These are phyloP conservation scores for Xylariaceae sp. DNA, from an alignment of 2,329 filamentous ascomycete species.

Conservation along the genomic window DNA sequence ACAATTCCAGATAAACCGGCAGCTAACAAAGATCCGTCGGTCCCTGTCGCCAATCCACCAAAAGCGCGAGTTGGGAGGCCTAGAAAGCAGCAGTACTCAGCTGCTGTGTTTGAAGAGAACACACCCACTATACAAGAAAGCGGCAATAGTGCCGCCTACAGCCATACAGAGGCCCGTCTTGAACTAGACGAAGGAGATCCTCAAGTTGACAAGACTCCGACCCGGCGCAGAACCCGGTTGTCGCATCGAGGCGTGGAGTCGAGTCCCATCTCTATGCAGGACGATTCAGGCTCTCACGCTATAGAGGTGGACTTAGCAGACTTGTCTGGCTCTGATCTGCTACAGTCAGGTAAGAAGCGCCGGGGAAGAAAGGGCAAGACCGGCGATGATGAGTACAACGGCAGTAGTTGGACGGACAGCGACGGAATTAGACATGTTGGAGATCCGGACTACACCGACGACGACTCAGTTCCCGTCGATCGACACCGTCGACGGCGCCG, in stretches of 20 bases:
- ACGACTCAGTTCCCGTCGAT: slow-evolving; percentile 23
- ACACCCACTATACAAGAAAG: slow-evolving; percentile 11
- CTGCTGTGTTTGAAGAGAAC: not conserved
- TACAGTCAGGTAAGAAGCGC: slow-evolving; percentile 14
- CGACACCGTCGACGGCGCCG: slow-evolving; percentile 25
- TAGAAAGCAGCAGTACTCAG: slow-evolving; percentile 15
- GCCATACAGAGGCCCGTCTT: slow-evolving; percentile 29
- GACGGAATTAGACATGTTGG: slow-evolving; percentile 23
- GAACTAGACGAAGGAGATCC: slow-evolving; percentile 26
- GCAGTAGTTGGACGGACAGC: slow-evolving; percentile 29
- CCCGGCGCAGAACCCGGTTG: slow-evolving; percentile 24
- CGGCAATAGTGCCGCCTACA: slow-evolving; percentile 18
- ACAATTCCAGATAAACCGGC: slow-evolving; percentile 19
- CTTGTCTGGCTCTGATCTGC: slow-evolving; percentile 24
- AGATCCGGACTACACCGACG: slow-evolving; percentile 23
- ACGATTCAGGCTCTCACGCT: slow-evolving; percentile 19
- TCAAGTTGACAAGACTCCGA: slow-evolving; percentile 20
- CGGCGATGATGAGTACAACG: slow-evolving; percentile 30
- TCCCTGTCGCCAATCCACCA: slow-evolving; percentile 17
- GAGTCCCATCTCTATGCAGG: slow-evolving; percentile 30
- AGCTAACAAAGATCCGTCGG: slow-evolving; percentile 19
- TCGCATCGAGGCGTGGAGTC: slow-evolving; percentile 23
- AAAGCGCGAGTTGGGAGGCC: slow-evolving; percentile 29
- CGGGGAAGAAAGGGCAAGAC: slow-evolving; percentile 19
- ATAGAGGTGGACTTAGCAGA: slow-evolving; percentile 16